Evolutionary conservation across 139 green algal species (phyloP), one percentile per base, ranked within the genome.

Genomic region (Tetraselmis striata): DNA sequence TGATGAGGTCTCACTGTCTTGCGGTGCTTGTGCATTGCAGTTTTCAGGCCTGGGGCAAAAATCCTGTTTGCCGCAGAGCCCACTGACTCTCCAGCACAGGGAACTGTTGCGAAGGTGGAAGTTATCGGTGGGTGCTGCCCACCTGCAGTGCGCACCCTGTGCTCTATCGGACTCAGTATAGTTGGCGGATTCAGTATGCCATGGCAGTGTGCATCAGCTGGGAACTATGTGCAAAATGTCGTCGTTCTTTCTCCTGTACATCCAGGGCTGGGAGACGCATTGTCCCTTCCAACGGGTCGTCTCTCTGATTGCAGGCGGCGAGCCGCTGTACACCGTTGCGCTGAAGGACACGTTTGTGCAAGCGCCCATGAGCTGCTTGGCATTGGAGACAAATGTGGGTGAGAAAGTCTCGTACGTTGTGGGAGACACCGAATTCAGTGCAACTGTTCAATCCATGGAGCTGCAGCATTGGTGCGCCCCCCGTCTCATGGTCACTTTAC

Each of bases 171-270:
- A n/a, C n/a, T n/a, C n/a, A n/a, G n/a, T n/a, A n/a, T n/a, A n/a
- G n/a, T n/a, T n/a, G n/a, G n/a, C n/a, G n/a, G n/a, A n/a, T n/a
- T n/a, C n/a, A n/a, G n/a, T n/a, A n/a, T n/a, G 29, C 76, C 23
- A 11, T 80, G 76, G 11, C 76, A 27, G 23, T 87, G 86, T 0
- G 82, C 82, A 26, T 88, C 88, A n/a, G 88, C 91, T 22, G 90
- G 87, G 29, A 92, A 93, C 81, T 93, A 92, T 25, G 89, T 93
- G 1, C 2, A 23, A 77, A 23, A 77, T 77, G 67, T 77, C 2
- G 23, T 2, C 67, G 27, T 23, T 27, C 2, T 77, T 25, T 23
- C 22, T 2, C 67, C n/a, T n/a, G n/a, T n/a, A n/a, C n/a, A n/a
- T n/a, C n/a, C n/a, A n/a, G n/a, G n/a, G n/a, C n/a, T n/a, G n/a